Percentiles rank a stretch among this genome's conserved stretches.
These are phyloP conservation scores for Aureobasidium subglaciale DNA, from an alignment of 2,329 filamentous ascomycete species.

Conservation along the genomic window DNA sequence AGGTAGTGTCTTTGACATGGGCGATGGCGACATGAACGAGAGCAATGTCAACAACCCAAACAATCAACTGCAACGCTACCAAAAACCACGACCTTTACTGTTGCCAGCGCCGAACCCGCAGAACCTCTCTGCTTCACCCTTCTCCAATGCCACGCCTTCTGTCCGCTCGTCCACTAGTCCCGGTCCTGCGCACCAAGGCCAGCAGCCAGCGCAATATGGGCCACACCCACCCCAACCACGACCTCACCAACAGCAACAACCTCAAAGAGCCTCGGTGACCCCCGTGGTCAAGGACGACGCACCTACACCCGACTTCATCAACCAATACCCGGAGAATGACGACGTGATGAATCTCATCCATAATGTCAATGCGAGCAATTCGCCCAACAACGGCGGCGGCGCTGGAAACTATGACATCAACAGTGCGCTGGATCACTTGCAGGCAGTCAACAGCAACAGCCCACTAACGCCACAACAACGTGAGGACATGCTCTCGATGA, in stretches of 20 bases:
- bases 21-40: conserved; percentile 41
- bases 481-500: conserved; percentile 41
- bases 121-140: conserved; percentile 21
- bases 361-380: conserved; percentile 34
- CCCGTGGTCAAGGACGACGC: conserved; percentile 36
- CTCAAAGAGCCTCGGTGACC: conserved; percentile 20
- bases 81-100: conserved; percentile 29
- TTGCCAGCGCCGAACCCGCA: neutral
- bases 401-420: conserved; percentile 34
- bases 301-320: conserved; percentile 30
- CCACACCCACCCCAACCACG: neutral
- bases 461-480: conserved; percentile 43
- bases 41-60: conserved; percentile 28
- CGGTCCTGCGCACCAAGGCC: conserved; percentile 4
- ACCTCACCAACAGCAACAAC: conserved; percentile 1
- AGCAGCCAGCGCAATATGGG: neutral
- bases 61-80: conserved; percentile 26
- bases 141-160: conserved; percentile 16
- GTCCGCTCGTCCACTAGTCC: conserved; percentile 14
- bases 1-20: conserved; percentile 56
- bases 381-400: conserved; percentile 25
- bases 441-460: conserved; percentile 35
- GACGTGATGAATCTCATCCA: conserved; percentile 47
- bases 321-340: conserved; percentile 34
- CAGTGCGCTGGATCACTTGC: conserved; percentile 40